phyloP scores from a whole-genome alignment of 2,329 filamentous ascomycete species.

The Leptographium procerum region DNA sequence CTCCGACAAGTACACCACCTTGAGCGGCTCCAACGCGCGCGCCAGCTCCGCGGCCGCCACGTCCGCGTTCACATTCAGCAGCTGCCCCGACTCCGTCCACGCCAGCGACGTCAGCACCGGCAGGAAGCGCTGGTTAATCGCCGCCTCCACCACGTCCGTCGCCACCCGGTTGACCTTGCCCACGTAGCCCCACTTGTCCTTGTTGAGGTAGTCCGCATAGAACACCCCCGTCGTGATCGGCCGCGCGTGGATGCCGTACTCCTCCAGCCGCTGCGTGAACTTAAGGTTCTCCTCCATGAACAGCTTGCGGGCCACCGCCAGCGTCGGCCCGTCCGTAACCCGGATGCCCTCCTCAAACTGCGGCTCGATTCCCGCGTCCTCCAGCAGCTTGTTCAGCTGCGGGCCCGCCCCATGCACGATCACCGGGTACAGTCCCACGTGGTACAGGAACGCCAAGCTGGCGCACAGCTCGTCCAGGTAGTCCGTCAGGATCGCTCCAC shows the following conservation, averaged over 20 bases:
- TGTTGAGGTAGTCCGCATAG: constrained; percentile 86
- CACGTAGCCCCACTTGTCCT: constrained; percentile 90
- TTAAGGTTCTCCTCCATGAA: constrained; percentile 95
- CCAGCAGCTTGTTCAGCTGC: constrained; percentile 83
- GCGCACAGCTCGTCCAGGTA: constrained; percentile 85
- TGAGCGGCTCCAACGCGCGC: constrained; percentile 77
- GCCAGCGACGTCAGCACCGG: constrained; percentile 95
- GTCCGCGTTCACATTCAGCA: constrained; percentile 96
- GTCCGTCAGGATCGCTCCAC: constrained; percentile 89
- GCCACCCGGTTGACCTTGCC: constrained; percentile 93
- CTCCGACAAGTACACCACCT: constrained; percentile 97
- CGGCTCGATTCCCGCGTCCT: constrained; percentile 85
- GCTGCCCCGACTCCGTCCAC: constrained; percentile 79
- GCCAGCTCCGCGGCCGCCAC: constrained; percentile 91
- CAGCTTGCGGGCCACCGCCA: constrained; percentile 79
- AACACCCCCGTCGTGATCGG: constrained; percentile 87
- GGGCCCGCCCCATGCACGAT: constrained; percentile 93
- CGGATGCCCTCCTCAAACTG: constrained; percentile 95
- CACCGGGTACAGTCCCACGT: constrained; percentile 88
- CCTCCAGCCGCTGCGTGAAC: constrained; percentile 79
- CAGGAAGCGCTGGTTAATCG: constrained; percentile 81
- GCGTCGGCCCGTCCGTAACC: constrained; percentile 89
- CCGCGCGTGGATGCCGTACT: constrained; percentile 77
- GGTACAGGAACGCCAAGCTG: constrained; percentile 81
- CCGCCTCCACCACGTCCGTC: constrained; percentile 78